Conservation (phyloP, 2,329 filamentous ascomycete genomes). For the Fusarium siculi region DNA sequence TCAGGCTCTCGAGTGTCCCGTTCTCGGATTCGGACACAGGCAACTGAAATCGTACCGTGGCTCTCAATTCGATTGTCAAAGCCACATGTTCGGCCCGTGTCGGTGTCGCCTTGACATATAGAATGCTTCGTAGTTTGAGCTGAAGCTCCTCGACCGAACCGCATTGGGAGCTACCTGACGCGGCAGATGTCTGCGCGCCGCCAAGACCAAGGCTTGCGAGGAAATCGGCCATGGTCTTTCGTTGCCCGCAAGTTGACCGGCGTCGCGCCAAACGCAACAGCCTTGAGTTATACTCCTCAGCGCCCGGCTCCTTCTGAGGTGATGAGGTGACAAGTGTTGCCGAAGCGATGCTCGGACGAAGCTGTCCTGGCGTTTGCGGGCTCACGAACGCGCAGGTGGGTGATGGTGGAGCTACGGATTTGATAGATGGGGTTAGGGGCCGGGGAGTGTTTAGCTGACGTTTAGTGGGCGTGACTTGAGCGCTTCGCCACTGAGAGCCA, state of each 20-base stretch:
- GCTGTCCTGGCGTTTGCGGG: conserved; percentile 10
- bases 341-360: not conserved
- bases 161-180: conserved; percentile 43
- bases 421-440: conserved; percentile 6
- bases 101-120: conserved; percentile 57
- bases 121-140: conserved; percentile 53
- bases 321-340: conserved; percentile 3
- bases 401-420: conserved; percentile 9
- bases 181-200: conserved; percentile 35
- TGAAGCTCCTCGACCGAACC: conserved; percentile 58
- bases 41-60: conserved; percentile 57
- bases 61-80: conserved; percentile 58
- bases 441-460: not conserved
- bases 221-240: conserved; percentile 51
- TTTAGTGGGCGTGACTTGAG: conserved; percentile 10
- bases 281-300: conserved; percentile 25
- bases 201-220: conserved; percentile 51
- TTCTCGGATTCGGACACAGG: conserved; percentile 52
- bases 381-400: conserved; percentile 20
- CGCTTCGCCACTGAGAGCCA: not conserved
- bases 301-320: conserved; percentile 32
- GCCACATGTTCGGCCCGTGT: conserved; percentile 63
- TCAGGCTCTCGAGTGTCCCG: conserved; percentile 46
- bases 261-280: conserved; percentile 29
- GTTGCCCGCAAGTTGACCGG: not conserved